Conservation (phyloP, 2,329 filamentous ascomycete genomes). For the Myotisia sp. region DNA sequence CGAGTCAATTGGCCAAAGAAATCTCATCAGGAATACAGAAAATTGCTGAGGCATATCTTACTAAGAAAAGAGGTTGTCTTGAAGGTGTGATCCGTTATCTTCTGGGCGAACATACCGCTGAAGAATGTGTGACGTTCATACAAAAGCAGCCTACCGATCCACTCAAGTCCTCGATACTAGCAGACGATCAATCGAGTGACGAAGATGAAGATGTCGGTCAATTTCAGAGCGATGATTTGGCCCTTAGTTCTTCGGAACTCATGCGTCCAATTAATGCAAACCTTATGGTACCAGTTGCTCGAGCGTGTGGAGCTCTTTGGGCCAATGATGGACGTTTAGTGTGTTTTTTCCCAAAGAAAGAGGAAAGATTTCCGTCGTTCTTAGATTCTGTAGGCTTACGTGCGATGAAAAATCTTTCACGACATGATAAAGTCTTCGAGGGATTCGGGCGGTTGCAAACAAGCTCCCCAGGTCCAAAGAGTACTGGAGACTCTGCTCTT, state of each 20-base stretch:
- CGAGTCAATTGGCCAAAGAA: slow-evolving; percentile 35
- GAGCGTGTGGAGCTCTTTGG: slow-evolving; percentile 45
- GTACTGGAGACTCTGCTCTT: slow-evolving; percentile 34
- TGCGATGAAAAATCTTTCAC: slow-evolving; percentile 35
- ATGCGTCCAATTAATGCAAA: slow-evolving; percentile 45
- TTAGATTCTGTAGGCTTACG: slow-evolving; percentile 35
- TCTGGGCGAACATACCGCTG: slow-evolving; percentile 43
- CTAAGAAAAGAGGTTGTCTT: slow-evolving; percentile 39
- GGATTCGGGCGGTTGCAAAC: slow-evolving; percentile 47
- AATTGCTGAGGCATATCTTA: slow-evolving; percentile 42
- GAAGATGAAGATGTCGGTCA: slow-evolving; percentile 50
- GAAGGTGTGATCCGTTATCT: slow-evolving; percentile 49
- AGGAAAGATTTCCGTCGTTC: slow-evolving; percentile 36
- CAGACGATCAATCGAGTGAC: slow-evolving; percentile 70
- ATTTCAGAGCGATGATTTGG: slow-evolving; percentile 31
- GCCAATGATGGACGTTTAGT: slow-evolving; percentile 43
- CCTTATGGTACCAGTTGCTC: slow-evolving; percentile 49
- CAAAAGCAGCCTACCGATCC: slow-evolving; percentile 42
- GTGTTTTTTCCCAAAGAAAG: slow-evolving; percentile 43
- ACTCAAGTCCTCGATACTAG: slow-evolving; percentile 30
- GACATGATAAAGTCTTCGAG: slow-evolving; percentile 44
- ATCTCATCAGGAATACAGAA: slow-evolving; percentile 39
- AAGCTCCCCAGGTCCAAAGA: slow-evolving; percentile 34
- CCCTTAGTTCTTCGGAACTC: slow-evolving; percentile 37
- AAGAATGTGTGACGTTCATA: slow-evolving; percentile 41